phyloP scores from a whole-genome alignment of 495 filamentous ascomycete species.

The Daldinia caldariorum region DNA sequence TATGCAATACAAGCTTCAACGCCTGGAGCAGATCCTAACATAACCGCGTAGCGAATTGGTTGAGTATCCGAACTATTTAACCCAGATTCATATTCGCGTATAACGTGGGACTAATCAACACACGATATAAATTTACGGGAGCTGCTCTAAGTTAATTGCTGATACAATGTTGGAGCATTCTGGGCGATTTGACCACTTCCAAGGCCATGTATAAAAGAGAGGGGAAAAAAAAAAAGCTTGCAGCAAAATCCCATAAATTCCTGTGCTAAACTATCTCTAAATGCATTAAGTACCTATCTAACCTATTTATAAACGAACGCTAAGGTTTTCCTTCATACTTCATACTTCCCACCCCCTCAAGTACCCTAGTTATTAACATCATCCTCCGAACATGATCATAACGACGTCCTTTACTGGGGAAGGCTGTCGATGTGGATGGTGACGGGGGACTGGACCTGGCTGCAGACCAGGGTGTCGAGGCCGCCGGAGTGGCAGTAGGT shows the following conservation, averaged over 20 bases:
- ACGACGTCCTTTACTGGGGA: conserved; percentile 34
- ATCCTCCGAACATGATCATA: conserved; percentile 20
- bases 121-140: too few relatives aligned
- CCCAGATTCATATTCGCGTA: too few relatives aligned
- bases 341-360: not conserved
- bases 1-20: too few relatives aligned
- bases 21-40: too few relatives aligned
- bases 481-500: conserved; percentile 30
- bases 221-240: too few relatives aligned
- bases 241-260: not conserved
- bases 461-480: conserved; percentile 17
- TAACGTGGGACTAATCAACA: too few relatives aligned
- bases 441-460: conserved; percentile 7
- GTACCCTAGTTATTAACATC: conserved; percentile 29
- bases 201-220: too few relatives aligned
- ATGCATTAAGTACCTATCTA: not conserved
- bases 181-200: too few relatives aligned
- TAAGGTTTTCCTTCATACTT: not conserved
- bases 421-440: conserved; percentile 31
- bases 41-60: too few relatives aligned
- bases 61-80: too few relatives aligned
- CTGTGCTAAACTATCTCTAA: not conserved
- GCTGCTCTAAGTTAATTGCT: too few relatives aligned
- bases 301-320: conserved; percentile 3
- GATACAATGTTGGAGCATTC: too few relatives aligned